Evolutionary conservation across 495 filamentous ascomycete species (phyloP).

Genomic region (Aspergillus cavernicola): DNA sequence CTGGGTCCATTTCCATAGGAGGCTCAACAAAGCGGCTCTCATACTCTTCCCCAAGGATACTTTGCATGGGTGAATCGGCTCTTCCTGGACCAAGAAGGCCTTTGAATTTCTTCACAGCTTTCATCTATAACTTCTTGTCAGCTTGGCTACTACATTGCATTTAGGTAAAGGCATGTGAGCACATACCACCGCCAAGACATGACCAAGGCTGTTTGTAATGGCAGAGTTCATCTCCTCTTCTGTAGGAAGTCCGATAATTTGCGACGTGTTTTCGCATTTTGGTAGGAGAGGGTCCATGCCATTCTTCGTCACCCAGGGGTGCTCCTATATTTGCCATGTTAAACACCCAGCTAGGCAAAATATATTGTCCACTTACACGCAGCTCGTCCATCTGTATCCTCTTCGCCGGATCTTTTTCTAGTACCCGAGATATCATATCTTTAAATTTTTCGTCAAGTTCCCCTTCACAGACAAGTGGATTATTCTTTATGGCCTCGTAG

Average conservation of each 20-base stretch:
- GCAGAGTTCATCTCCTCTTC: conserved; percentile 85
- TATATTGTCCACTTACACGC: conserved; percentile 53
- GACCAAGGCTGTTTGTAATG: conserved; percentile 81
- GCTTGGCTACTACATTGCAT: not conserved
- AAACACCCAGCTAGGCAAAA: not conserved
- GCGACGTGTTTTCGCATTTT: conserved; percentile 79
- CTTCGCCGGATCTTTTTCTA: conserved; percentile 74
- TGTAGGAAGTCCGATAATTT: conserved; percentile 74
- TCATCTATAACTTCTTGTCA: conserved; percentile 60
- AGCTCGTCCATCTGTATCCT: conserved; percentile 79
- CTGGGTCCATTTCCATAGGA: conserved; percentile 50
- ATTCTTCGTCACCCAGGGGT: conserved; percentile 88
- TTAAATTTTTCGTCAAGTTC: conserved; percentile 55
- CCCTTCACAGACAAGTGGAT: conserved; percentile 45
- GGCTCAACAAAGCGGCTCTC: conserved; percentile 54
- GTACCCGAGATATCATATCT: conserved; percentile 62
- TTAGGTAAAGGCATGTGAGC: not conserved
- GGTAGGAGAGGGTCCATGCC: conserved; percentile 79
- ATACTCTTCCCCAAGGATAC: conserved; percentile 52
- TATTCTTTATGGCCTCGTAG: conserved; percentile 79
- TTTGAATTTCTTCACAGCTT: conserved; percentile 88
- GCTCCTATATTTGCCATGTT: conserved; percentile 59
- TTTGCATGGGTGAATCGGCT: conserved; percentile 48
- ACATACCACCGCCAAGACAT: conserved; percentile 75
- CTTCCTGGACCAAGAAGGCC: conserved; percentile 45